These are phyloP conservation scores for Mucor circinelloides DNA, from an alignment of 371 early-diverging fungal species.

Conservation along the genomic window DNA sequence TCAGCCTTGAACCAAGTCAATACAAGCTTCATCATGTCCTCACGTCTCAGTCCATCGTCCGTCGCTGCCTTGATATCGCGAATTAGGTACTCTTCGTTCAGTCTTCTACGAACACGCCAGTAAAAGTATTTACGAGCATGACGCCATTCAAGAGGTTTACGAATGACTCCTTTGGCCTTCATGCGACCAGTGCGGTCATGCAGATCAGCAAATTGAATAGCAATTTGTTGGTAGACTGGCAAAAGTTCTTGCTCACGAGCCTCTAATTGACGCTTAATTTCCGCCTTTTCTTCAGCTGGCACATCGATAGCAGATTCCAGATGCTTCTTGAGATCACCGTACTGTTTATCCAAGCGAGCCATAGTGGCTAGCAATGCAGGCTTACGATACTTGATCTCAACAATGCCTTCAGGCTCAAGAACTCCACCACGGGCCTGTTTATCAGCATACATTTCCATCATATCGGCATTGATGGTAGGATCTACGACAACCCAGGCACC, in stretches of 20 bases:
- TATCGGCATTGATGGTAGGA: constrained; percentile 94
- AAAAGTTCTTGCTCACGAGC: constrained; percentile 84
- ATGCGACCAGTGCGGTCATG: constrained; percentile 97
- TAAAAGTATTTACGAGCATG: constrained; percentile 88
- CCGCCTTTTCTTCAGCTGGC: constrained; percentile 54
- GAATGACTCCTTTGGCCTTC: constrained; percentile 91
- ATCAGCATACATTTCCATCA: constrained; percentile 99
- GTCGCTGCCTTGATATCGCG: constrained; percentile 1
- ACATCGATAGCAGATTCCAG: constrained; percentile 50
- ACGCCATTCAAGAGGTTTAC: constrained; percentile 80
- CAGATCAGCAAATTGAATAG: constrained; percentile 95
- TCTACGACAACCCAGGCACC: constrained; percentile 99
- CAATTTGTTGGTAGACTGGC: constrained; percentile 91
- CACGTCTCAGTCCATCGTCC: not conserved
- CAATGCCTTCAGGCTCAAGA: constrained; percentile 97
- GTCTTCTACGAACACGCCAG: constrained; percentile 87
- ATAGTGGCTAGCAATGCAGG: constrained; percentile 89
- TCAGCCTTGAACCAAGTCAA: constrained; percentile 5
- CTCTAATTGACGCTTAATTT: constrained; percentile 71
- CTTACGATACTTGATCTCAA: constrained; percentile 98
- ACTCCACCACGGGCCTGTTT: constrained; percentile 92
- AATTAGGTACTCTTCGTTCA: constrained; percentile 67
- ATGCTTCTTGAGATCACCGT: constrained; percentile 71
- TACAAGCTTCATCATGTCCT: not conserved
- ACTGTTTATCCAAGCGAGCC: constrained; percentile 85